Evolutionary conservation across 306 rosid species (phyloP), one percentile per base, ranked within the genome.

Genomic region (Trifolium repens): DNA sequence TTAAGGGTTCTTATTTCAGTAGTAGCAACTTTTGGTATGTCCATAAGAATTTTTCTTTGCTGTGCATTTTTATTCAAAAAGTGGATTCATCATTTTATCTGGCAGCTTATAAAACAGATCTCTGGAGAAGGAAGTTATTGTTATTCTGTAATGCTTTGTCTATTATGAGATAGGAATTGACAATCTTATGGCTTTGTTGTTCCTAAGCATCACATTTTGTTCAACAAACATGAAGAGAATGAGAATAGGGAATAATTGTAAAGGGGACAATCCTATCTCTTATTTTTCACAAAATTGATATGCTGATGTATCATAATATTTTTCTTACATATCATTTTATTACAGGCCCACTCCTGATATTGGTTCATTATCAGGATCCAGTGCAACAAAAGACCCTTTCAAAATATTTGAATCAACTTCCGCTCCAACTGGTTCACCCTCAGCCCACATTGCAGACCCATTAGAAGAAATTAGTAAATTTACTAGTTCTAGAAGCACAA

Each of bases 401-500:
- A 89, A 81, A 68, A 85, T 82, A 39, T 68, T 87, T 71, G 91
- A 82, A 84, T 77, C 88, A 77, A 60, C 88, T 70, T 73, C 90
- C 1, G 24, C 61, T 72, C 78, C 82, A 47, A 9, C 17, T 35
- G 80, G 63, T 59, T 78, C 87, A 66, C 67, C 84, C 46, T 37
- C 97, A 64, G 86, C 84, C 77, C 87, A 85, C 58, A 83, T 44
- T 70, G 44, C 63, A 24, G 97, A 91, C 58, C 96, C 93, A 65
- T 77, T 84, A 74, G 96, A 89, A 75, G 96, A 89, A 80, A 86
- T 89, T 81, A 77, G 88, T 84, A 91, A 88, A 78, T 72, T 87
- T 44, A 80, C 87, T 62, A 86, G 81, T 80, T 89, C 93, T 59
- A 88, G 84, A 76, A 86, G 88, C 78, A 77, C 81, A 55, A 90